Base-by-base conservation (phyloP, 2,329 filamentous ascomycete genomes). In the Neopestalotiopsis sp. region DNA sequence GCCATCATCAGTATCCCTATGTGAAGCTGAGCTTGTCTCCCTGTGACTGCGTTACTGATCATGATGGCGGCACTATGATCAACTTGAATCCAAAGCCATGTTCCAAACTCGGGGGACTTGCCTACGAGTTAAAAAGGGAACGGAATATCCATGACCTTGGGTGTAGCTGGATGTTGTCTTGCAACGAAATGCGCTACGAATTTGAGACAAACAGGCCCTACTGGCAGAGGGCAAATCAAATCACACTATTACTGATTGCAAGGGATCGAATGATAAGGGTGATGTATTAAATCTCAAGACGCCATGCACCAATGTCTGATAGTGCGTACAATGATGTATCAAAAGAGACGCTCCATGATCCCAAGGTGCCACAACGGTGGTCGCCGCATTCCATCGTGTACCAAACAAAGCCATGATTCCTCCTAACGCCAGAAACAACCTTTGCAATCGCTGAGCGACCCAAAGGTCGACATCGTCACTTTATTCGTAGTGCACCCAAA, bases 241-340 rank as follows among this genome's bases (percentile, higher is more conserved):
- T 5, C 57, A 38, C 28, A 80, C 67, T 76, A 49, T 56, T 38
- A 12, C 28, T n/a, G 56, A 65, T 32, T 34, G 49, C 32, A 38
- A 38, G 45, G 45, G 3, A 53, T n/a, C 17, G 24, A 20, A n/a
- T 30, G 34, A 10, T 28, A 67, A 38, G 42, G 24, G 24, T 56
- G 57, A 42, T 53, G 38, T 65, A 61, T 67, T 61, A 68, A 68
- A 67, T 68, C 56, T 57, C 66, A 68, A 42, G 67, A 70, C 68
- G 68, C 68, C 68, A 40, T 68, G 65, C n/a, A 53, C 65, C 38
- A 61, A 28, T 67, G 53, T 67, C 30, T 61, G 56, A 40, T 40
- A 32, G 65, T 61, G 49, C 24, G 20, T 67, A 67, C 56, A 67
- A 45, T 59, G 40, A 61, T 67, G 53, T 61, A 61, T 59, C 14